Evolutionary conservation across 805 yeast species (phyloP).

Genomic region (Candida loeiensis): DNA sequence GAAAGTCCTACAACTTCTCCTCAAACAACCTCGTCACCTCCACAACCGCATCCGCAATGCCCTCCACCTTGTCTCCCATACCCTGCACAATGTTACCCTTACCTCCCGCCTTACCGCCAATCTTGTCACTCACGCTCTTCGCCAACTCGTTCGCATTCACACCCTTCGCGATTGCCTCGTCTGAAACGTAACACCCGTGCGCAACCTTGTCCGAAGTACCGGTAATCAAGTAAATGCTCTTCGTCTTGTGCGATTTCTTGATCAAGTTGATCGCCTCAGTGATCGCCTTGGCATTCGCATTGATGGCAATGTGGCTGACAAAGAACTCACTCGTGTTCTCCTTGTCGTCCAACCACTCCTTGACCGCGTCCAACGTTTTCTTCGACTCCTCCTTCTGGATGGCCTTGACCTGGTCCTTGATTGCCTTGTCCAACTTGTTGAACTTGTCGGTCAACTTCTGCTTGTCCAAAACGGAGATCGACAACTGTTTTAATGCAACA

Average conservation of each 20-base stretch:
- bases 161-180: conserved; percentile 64
- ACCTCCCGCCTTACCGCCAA: conserved; percentile 99
- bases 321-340: conserved; percentile 42
- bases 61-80: conserved; percentile 80
- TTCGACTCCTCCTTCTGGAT: conserved; percentile 86
- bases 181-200: conserved; percentile 88
- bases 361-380: conserved; percentile 74
- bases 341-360: conserved; percentile 59
- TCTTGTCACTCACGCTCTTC: conserved; percentile 57
- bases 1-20: conserved; percentile 57
- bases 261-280: conserved; percentile 86
- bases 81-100: conserved; percentile 96
- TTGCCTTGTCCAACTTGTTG: conserved; percentile 73
- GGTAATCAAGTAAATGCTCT: conserved; percentile 75
- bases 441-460: conserved; percentile 71
- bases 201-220: conserved; percentile 78
- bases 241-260: conserved; percentile 70
- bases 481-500: conserved; percentile 75
- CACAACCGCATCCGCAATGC: conserved; percentile 68
- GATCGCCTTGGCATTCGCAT: conserved; percentile 88
- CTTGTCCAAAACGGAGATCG: conserved; percentile 79
- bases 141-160: conserved; percentile 77
- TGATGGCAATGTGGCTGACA: conserved; percentile 64
- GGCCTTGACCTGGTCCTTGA: conserved; percentile 83
- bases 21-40: conserved; percentile 60